Evolutionary conservation across 2,329 filamentous ascomycete species (phyloP).

Genomic region (Clarireedia monteithiana): DNA sequence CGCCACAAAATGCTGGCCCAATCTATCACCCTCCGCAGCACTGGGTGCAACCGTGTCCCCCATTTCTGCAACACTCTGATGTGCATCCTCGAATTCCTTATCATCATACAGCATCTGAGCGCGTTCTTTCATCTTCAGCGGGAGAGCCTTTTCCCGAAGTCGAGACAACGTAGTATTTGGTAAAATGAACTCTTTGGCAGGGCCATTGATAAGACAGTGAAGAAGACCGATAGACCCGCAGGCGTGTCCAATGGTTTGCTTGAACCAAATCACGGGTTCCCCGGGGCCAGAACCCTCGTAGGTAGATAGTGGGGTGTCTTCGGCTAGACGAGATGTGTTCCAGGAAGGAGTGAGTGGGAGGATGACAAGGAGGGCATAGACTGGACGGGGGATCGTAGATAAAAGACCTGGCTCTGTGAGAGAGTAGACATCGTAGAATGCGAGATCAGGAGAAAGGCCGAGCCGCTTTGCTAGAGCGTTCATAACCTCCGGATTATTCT

Average conservation of each 20-base stretch:
- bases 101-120: conserved; percentile 72
- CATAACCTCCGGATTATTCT: conserved; percentile 77
- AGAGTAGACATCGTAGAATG: conserved; percentile 86
- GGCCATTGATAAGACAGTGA: conserved; percentile 75
- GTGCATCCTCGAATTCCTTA: conserved; percentile 66
- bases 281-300: conserved; percentile 61
- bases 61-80: conserved; percentile 65
- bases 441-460: conserved; percentile 68
- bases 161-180: conserved; percentile 53
- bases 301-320: conserved; percentile 55
- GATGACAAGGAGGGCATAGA: conserved; percentile 81
- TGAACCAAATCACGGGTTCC: conserved; percentile 88
- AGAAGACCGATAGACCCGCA: conserved; percentile 86
- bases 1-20: conserved; percentile 95
- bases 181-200: conserved; percentile 50
- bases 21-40: conserved; percentile 55
- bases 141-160: conserved; percentile 49
- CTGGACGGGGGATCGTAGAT: conserved; percentile 79
- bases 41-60: conserved; percentile 73
- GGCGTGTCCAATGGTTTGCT: conserved; percentile 88
- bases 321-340: conserved; percentile 64
- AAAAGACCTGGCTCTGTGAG: conserved; percentile 81
- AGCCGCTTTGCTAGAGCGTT: conserved; percentile 73
- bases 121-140: conserved; percentile 57
- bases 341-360: conserved; percentile 79